phyloP scores from a whole-genome alignment of 176 grass and related monocot genomes.

The Avena insularis region DNA sequence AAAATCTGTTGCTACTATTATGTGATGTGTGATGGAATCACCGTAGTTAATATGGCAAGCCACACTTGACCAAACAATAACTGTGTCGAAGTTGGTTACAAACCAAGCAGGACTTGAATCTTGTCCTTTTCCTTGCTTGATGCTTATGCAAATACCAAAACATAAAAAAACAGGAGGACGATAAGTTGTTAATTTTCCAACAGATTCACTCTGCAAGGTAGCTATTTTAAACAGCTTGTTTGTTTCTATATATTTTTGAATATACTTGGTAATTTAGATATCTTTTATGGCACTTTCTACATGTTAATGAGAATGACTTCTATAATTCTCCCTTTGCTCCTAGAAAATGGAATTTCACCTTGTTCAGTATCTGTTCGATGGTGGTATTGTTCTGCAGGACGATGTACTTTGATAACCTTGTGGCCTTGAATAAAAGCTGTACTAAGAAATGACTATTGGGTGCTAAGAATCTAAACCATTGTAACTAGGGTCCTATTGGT shows the following conservation, averaged over 20 bases:
- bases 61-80: slow-evolving; percentile 27
- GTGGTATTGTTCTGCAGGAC: neutral
- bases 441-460: neutral
- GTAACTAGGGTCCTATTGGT: neutral
- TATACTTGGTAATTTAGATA: slow-evolving; percentile 17
- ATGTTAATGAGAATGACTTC: neutral
- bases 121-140: slow-evolving; percentile 4
- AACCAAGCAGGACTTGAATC: neutral
- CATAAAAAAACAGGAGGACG: neutral
- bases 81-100: slow-evolving; percentile 1
- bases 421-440: slow-evolving; percentile 16
- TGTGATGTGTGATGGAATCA: neutral
- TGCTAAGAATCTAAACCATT: neutral
- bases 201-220: slow-evolving; percentile 21
- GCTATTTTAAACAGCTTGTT: slow-evolving; percentile 25
- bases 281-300: slow-evolving; percentile 10
- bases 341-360: neutral
- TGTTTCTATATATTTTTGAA: neutral
- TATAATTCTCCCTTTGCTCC: slow-evolving; percentile 18
- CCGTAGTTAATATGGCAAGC: neutral
- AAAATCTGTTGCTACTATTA: neutral
- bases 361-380: neutral
- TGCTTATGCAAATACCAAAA: slow-evolving; percentile 31
- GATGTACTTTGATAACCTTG: slow-evolving; percentile 14
- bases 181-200: slow-evolving; percentile 9